Evolutionary conservation across 805 yeast genomes (phyloP), one percentile per base, ranked within the genome.

Genomic region (Yarrowia porcina): DNA sequence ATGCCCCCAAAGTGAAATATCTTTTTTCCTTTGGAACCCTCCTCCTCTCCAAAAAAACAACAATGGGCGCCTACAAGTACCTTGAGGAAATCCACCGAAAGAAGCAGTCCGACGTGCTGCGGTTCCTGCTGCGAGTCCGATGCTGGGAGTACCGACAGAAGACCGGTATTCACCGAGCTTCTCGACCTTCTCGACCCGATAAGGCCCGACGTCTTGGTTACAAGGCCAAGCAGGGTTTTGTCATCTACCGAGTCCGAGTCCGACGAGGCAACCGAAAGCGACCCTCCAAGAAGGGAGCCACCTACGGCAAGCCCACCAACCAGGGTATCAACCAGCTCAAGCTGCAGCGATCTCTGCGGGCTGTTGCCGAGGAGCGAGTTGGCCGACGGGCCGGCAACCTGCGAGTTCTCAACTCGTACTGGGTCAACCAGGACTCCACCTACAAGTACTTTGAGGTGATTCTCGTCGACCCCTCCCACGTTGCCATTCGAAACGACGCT

Each of bases 231-330:
- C 99, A 94, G 86, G 99, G 99, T 75, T 94, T 90, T 80, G 97
- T 89, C 72, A 85, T 94, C 87, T 94, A 83, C 97, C 88, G 99
- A 82, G 83, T 93, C 82, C 90, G 99, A 83, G 98, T 94, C 76
- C 90, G 98, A 85, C 90, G 99, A 84, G 99, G 99, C 86, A 93
- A 93, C 86, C 92, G 99, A 89, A 94, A 94, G 97, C 90, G 97
- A 85, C 97, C 97, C 76, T 97, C 88, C 76, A 91, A 96, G 84
- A 94, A 94, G 94, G 99, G 99, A 90, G 98, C 97, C 77, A 94
- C 98, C 80, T 93, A 94, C 88, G 99, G 99, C 90, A 94, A 94
- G 89, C 99, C 99, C 88, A 94, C 99, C 85, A 94, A 94, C 96
- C 96, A 90, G 85, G 99, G 99, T 90, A 94, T 94, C 73, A 86